These are phyloP conservation scores for Eremochloa ophiuroides DNA, from an alignment of 176 grass and related monocot genomes.

Conservation along the genomic window DNA sequence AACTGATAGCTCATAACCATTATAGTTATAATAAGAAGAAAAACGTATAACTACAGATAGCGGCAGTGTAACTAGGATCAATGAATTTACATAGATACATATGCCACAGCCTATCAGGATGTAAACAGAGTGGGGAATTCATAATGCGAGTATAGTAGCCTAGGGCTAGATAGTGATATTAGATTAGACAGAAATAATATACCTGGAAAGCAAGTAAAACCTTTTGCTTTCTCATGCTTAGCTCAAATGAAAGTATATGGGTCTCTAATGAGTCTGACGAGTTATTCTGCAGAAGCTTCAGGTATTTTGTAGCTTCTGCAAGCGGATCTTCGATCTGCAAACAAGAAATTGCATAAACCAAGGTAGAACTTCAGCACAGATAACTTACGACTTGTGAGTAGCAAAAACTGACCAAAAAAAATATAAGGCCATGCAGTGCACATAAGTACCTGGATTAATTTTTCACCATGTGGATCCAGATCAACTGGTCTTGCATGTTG, in stretches of 20 bases:
- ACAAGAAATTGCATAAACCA: slow-evolving; percentile 1
- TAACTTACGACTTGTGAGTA: not conserved
- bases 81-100: slow-evolving; percentile 7
- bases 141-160: not conserved
- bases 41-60: not conserved
- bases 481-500: slow-evolving; percentile 76
- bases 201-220: slow-evolving; percentile 98
- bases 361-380: not conserved
- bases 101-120: not conserved
- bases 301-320: slow-evolving; percentile 82
- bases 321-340: slow-evolving; percentile 89
- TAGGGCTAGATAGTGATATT: not conserved
- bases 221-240: slow-evolving; percentile 96
- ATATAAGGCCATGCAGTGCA: not conserved
- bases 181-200: slow-evolving; percentile 8
- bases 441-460: slow-evolving; percentile 75
- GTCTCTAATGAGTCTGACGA: slow-evolving; percentile 81
- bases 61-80: not conserved
- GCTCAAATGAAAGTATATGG: slow-evolving; percentile 90
- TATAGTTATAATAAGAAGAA: not conserved
- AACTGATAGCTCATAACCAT: not conserved
- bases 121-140: not conserved
- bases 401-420: not conserved
- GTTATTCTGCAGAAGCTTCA: slow-evolving; percentile 94
- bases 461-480: slow-evolving; percentile 91